A percentile compares a stretch with the other conserved stretches of the same genome.
Conservation (phyloP, 352 stramenopile species). For the Aphanomyces invadans region DNA sequence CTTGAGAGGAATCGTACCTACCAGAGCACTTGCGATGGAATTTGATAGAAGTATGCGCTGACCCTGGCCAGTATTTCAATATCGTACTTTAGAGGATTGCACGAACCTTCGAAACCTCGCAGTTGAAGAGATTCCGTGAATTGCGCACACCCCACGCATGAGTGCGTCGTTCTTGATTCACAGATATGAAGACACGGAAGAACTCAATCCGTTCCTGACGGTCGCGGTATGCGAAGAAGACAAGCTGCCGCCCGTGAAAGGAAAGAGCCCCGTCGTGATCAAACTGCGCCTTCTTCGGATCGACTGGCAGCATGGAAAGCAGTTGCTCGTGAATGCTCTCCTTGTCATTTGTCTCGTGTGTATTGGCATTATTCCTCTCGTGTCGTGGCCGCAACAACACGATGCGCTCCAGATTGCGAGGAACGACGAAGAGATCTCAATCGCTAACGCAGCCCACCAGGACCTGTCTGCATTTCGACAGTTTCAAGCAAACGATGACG, state of each 20-base stretch:
- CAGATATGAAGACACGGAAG: conserved; percentile 5
- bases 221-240: conserved; percentile 1
- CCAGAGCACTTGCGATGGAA: no score
- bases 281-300: neutral
- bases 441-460: neutral
- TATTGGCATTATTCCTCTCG: conserved; percentile 11
- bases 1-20: no score
- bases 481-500: neutral
- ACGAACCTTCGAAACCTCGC: no score
- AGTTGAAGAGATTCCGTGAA: no score
- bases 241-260: conserved; percentile 2
- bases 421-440: neutral
- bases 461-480: neutral
- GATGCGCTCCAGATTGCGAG: neutral
- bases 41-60: no score
- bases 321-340: conserved; percentile 1
- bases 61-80: no score
- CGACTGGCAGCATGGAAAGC: conserved; percentile 6
- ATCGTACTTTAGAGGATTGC: no score
- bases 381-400: neutral
- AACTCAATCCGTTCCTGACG: conserved; percentile 10
- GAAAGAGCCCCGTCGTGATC: conserved; percentile 4
- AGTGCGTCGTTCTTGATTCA: conserved; percentile 9
- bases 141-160: neutral
- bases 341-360: conserved; percentile 3